A percentile compares a stretch with the other conserved stretches of the same genome.
phyloP scores from a whole-genome alignment of 305 asterid genomes.

The Euphrasia arctica region DNA sequence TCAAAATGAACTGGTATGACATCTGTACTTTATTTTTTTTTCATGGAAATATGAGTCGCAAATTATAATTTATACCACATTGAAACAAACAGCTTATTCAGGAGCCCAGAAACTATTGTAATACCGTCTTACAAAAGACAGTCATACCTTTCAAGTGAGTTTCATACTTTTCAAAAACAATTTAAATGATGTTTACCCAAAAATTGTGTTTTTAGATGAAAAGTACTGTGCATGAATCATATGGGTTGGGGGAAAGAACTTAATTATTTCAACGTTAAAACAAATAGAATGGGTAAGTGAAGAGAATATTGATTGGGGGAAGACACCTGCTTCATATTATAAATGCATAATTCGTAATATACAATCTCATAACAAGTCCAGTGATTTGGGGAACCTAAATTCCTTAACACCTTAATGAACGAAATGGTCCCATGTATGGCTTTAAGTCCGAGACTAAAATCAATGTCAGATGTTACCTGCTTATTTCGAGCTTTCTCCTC shows the following conservation, averaged over 20 bases:
- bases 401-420: neutral
- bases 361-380: neutral
- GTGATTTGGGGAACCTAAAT: neutral
- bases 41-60: neutral
- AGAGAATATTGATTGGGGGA: neutral
- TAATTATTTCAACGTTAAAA: too few species aligned
- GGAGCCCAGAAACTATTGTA: neutral
- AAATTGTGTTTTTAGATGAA: too few species aligned
- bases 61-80: constrained; percentile 22
- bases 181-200: too few species aligned
- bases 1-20: neutral
- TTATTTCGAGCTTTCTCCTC: constrained; percentile 76
- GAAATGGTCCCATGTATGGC: neutral
- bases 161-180: neutral
- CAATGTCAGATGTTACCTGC: constrained; percentile 43
- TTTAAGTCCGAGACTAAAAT: constrained; percentile 7
- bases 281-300: too few species aligned
- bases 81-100: constrained; percentile 11
- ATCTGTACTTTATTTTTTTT: neutral
- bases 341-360: neutral
- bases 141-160: neutral
- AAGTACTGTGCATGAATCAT: too few species aligned
- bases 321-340: neutral
- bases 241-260: neutral
- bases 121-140: neutral